Evolutionary conservation across 768 basidiomycete genomes (phyloP).

Genomic region (Amylocystis lapponica): DNA sequence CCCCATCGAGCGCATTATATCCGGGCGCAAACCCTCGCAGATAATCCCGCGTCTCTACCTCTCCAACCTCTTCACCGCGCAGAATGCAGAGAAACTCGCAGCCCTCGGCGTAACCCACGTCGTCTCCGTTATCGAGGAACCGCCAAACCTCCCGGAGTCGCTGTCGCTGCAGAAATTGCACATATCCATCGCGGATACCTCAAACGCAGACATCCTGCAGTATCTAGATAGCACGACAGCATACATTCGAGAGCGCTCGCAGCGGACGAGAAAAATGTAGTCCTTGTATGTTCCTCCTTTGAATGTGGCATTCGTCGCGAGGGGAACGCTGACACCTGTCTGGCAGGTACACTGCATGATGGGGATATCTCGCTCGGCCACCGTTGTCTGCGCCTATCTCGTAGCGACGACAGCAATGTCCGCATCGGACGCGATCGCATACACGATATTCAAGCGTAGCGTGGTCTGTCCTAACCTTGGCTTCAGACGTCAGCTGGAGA

Average conservation of each 20-base stretch:
- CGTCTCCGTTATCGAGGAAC: conserved; percentile 54
- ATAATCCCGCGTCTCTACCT: conserved; percentile 54
- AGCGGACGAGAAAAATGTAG: conserved; percentile 36
- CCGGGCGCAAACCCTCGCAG: conserved; percentile 14
- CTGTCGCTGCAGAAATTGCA: conserved; percentile 42
- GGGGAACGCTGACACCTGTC: background rate
- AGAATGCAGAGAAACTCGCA: conserved; percentile 38
- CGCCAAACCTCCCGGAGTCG: conserved; percentile 36
- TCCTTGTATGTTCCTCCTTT: conserved; percentile 39
- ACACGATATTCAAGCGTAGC: conserved; percentile 48
- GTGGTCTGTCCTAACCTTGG: conserved; percentile 65
- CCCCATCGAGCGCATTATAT: conserved; percentile 1
- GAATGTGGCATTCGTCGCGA: background rate
- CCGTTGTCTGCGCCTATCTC: conserved; percentile 67
- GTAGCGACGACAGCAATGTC: conserved; percentile 43
- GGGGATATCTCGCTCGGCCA: conserved; percentile 72
- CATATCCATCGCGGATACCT: conserved; percentile 41
- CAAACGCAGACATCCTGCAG: conserved; percentile 34
- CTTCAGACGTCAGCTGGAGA: conserved; percentile 53
- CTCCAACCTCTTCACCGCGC: conserved; percentile 55
- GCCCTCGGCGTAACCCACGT: conserved; percentile 69
- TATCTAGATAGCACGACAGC: conserved; percentile 45
- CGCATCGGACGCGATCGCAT: conserved; percentile 46
- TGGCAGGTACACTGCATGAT: conserved; percentile 69
- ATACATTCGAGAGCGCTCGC: conserved; percentile 47